Conservation (phyloP, 106 monocot genomes). For the Apostasia ramifera region DNA sequence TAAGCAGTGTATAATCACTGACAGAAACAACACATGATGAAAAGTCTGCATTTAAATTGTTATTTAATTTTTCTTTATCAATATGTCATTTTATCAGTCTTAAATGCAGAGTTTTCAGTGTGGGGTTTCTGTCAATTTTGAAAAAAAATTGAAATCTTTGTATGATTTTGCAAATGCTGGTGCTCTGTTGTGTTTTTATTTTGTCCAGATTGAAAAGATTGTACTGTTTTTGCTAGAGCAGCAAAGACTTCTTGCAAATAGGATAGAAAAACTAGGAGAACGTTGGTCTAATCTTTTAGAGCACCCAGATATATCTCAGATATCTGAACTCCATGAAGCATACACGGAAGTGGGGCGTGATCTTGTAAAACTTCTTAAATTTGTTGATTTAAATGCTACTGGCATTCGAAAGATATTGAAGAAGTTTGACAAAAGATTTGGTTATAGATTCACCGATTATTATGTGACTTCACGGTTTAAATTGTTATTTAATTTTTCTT, state of each 20-base stretch:
- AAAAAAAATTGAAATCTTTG: background rate
- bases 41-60: too few relatives aligned
- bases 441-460: slow-evolving; percentile 90
- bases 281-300: slow-evolving; percentile 40
- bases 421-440: slow-evolving; percentile 90
- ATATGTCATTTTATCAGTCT: too few relatives aligned
- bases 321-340: slow-evolving; percentile 59
- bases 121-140: background rate
- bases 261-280: slow-evolving; percentile 62
- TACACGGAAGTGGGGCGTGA: slow-evolving; percentile 57
- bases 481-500: too few relatives aligned
- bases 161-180: background rate
- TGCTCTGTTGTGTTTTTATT: background rate
- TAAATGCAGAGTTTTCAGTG: too few relatives aligned
- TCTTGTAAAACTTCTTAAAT: slow-evolving; percentile 85
- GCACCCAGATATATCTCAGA: slow-evolving; percentile 44
- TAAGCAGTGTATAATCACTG: too few relatives aligned
- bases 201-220: slow-evolving; percentile 77
- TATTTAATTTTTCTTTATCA: too few relatives aligned
- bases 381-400: slow-evolving; percentile 88
- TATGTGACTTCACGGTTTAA: slow-evolving; percentile 45
- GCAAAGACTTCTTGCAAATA: slow-evolving; percentile 87
- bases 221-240: slow-evolving; percentile 90
- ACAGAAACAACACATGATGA: too few relatives aligned
- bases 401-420: slow-evolving; percentile 93